These are phyloP conservation scores for Ophiostoma quercus DNA, from an alignment of 2,329 filamentous ascomycete species.

Conservation along the genomic window DNA sequence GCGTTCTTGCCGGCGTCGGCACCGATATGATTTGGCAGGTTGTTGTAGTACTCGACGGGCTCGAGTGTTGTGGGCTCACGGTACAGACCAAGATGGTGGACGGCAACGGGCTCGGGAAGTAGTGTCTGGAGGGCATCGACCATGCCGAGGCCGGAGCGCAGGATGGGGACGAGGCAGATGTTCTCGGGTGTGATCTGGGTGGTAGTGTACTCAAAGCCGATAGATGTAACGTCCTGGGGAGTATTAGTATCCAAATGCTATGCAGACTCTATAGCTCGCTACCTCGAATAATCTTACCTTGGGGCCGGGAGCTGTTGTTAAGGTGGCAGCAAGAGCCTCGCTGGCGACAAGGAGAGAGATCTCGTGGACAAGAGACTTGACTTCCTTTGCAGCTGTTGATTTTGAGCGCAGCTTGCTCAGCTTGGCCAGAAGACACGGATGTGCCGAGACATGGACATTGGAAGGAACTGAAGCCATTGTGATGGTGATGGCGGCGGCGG, in stretches of 20 bases:
- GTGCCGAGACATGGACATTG: constrained; percentile 72
- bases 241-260: constrained; percentile 17
- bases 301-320: constrained; percentile 54
- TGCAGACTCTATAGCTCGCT: not conserved
- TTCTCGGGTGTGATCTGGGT: constrained; percentile 57
- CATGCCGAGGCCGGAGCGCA: constrained; percentile 90
- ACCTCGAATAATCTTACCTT: constrained; percentile 49
- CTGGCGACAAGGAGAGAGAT: constrained; percentile 76
- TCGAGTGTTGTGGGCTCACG: constrained; percentile 81
- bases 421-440: constrained; percentile 84
- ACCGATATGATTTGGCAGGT: constrained; percentile 68
- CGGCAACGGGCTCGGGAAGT: constrained; percentile 71
- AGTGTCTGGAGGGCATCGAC: constrained; percentile 79
- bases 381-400: constrained; percentile 64
- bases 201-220: constrained; percentile 70
- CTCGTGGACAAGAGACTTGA: constrained; percentile 77
- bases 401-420: constrained; percentile 81
- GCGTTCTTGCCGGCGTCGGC: constrained; percentile 37
- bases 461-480: constrained; percentile 40
- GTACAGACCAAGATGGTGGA: constrained; percentile 93
- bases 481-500: not conserved
- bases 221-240: constrained; percentile 65
- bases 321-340: constrained; percentile 66
- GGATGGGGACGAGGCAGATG: constrained; percentile 81
- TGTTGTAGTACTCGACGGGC: constrained; percentile 97